Evolutionary conservation across 2,329 filamentous ascomycete genomes (phyloP).

Genomic region (Pestalotiopsis sp.): DNA sequence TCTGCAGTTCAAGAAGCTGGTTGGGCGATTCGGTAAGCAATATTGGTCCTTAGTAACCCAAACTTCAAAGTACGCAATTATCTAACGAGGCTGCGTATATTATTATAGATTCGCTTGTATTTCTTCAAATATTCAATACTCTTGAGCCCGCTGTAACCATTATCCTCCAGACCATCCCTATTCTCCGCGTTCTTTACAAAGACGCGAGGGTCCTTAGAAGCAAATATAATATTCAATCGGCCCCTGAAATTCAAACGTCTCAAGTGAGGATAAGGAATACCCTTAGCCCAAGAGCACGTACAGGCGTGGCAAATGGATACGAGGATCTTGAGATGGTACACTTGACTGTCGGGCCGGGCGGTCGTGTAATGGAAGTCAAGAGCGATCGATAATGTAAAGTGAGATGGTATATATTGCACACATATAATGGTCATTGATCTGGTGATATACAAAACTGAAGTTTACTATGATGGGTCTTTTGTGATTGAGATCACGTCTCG

Average conservation of each 20-base stretch:
- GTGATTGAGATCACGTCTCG: no score
- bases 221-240: slow-evolving; percentile 1
- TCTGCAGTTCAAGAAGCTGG: slow-evolving; percentile 3
- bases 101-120: not conserved
- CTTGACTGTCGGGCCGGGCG: not conserved
- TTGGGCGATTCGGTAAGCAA: slow-evolving; percentile 6
- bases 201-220: not conserved
- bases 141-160: not conserved
- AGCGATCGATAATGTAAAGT: no score
- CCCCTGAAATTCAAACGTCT: not conserved
- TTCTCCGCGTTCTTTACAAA: slow-evolving; percentile 5
- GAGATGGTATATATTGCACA: no score
- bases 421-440: no score
- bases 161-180: not conserved
- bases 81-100: not conserved
- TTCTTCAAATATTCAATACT: slow-evolving; percentile 10
- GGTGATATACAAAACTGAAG: no score
- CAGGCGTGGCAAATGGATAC: not conserved
- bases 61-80: not conserved
- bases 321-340: slow-evolving; percentile 1
- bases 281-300: not conserved
- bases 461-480: no score
- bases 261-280: not conserved
- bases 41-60: not conserved
- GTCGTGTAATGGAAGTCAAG: not conserved